Evolutionary conservation across 768 basidiomycete genomes (phyloP).

Genomic region (Mrakia gelida): DNA sequence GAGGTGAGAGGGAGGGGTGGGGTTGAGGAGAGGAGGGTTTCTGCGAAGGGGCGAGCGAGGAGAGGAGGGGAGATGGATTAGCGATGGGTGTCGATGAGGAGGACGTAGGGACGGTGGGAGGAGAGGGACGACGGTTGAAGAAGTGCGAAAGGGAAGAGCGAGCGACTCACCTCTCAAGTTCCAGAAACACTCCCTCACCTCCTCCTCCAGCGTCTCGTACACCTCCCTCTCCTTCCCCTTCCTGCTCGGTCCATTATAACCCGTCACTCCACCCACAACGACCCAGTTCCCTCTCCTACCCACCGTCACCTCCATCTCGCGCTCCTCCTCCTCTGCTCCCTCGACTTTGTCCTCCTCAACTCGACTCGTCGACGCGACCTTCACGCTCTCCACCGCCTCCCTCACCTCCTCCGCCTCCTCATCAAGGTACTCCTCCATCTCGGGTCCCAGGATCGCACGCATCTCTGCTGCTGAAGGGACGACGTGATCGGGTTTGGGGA

Average conservation of each 20-base stretch:
- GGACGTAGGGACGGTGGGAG: too few relatives aligned
- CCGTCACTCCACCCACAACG: background rate
- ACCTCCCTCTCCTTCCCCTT: conserved; percentile 45
- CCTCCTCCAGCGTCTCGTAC: conserved; percentile 55
- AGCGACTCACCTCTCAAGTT: conserved; percentile 56
- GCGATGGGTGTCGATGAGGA: too few relatives aligned
- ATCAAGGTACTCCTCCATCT: conserved; percentile 26
- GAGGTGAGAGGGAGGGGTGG: conserved; percentile 56
- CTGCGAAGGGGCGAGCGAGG: conserved; percentile 8
- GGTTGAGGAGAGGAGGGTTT: conserved; percentile 47
- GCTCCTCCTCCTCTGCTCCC: background rate
- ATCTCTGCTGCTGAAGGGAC: conserved; percentile 35
- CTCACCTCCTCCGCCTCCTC: conserved; percentile 1
- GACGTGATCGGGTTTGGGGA: conserved; percentile 50
- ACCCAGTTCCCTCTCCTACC: background rate
- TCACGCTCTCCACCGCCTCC: background rate
- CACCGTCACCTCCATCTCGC: background rate
- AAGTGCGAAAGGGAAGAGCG: background rate
- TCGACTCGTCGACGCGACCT: background rate
- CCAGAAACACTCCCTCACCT: conserved; percentile 66
- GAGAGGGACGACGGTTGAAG: background rate
- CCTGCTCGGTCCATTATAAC: background rate
- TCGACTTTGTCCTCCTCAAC: background rate
- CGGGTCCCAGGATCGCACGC: conserved; percentile 38
- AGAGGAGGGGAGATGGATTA: background rate